Evolutionary conservation across 1,284 basidiomycete species (phyloP).

Genomic region (Crucibulum cyathiforme): DNA sequence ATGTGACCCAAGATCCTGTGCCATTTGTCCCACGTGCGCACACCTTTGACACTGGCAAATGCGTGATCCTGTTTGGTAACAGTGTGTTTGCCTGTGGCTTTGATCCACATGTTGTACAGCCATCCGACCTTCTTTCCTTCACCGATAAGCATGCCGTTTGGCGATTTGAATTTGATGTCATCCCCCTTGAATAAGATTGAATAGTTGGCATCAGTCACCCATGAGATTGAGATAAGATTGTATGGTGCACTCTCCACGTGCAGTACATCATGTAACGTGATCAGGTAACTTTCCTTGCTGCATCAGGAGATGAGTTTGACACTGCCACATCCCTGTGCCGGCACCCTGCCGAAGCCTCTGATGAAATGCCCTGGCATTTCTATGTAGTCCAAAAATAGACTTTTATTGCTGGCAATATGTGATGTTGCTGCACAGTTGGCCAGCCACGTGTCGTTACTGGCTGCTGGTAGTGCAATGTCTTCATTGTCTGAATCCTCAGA

Average conservation of each 20-base stretch:
- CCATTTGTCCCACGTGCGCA: too few species aligned
- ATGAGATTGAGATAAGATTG: not conserved
- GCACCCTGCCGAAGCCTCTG: not conserved
- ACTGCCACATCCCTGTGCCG: not conserved
- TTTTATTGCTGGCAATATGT: not conserved
- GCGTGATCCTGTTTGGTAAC: too few species aligned
- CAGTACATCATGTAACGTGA: not conserved
- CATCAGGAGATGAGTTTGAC: not conserved
- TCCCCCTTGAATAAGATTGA: not conserved
- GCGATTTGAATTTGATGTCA: not conserved
- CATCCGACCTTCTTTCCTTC: too few species aligned
- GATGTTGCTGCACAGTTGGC: not conserved
- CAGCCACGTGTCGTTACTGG: not conserved
- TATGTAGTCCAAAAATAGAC: not conserved
- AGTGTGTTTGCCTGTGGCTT: too few species aligned
- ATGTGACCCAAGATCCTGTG: too few species aligned
- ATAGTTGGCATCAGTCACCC: not conserved
- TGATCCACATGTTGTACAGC: too few species aligned
- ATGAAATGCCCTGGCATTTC: not conserved
- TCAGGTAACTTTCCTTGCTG: not conserved
- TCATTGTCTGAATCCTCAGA: too few species aligned
- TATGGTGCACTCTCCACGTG: not conserved
- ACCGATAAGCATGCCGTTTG: not conserved
- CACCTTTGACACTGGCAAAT: too few species aligned
- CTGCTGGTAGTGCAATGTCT: not conserved